Base-by-base conservation (phyloP, 176 grass and related monocot species). In the Panicum miliaceum region DNA sequence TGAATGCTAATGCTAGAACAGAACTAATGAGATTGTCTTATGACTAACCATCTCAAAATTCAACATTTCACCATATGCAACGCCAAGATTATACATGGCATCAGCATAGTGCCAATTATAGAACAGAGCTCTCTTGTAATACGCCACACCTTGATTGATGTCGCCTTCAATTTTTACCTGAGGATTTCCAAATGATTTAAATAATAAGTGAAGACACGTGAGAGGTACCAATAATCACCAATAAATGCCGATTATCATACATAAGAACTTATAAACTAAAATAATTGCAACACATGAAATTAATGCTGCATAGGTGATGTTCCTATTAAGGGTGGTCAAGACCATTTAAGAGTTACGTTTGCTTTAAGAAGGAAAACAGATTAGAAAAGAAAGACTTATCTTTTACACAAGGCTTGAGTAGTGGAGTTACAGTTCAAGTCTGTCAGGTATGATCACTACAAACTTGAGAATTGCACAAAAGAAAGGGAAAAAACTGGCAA, bases 81-180 rank as follows among this genome's bases (percentile, higher is more conserved):
- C 97, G 4, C 97, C 97, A 76, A 99, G 97, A 84, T 99, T 99
- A 88, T 99, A 99, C 93, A 99, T 92, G 4, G 97, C 97, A 96
- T 99, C 97, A 86, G 97, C 93, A 89, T 99, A 96, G 29, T 94
- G 97, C 93, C 97, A 99, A 64, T 99, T 99, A 68, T 96, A 99
- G 73, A 87, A 96, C 57, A 99, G 86, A 71, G 97, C 97, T 88
- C 90, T 99, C 85, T 99, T 99, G 88, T 99, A 99, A 89, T 99
- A 99, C 54, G 86, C 81, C 64, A 99, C 93, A 7, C 97, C 97
- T 96, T 96, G 90, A 85, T 92, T 92, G 87, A 99, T 88, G 66
- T 99, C 91, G 67, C 97, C 97, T 84, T 99, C 97, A 37, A 94
- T 85, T 88, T 99, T 99, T 72, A 96, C 97, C 97, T 99, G 64